These are phyloP conservation scores for Trichoderma sp. DNA, from an alignment of 2,329 filamentous ascomycete species.

Conservation along the genomic window DNA sequence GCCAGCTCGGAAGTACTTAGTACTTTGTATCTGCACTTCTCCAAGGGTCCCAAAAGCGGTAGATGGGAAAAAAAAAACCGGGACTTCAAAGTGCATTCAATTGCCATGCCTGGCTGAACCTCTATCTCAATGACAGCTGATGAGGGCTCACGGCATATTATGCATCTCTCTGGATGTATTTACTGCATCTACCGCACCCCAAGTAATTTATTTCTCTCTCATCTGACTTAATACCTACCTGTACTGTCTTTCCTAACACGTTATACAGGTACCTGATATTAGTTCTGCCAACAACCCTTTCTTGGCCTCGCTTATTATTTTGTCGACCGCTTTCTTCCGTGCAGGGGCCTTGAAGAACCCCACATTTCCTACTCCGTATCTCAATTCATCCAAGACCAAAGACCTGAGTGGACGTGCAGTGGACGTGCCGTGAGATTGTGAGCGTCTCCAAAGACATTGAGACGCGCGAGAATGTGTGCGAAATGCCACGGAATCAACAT, in stretches of 20 bases:
- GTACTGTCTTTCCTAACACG: neutral
- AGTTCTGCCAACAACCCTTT: neutral
- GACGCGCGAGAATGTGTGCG: neutral
- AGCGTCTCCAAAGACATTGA: neutral
- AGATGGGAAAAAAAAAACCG: neutral
- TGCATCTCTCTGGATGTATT: neutral
- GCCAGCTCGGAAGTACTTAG: neutral
- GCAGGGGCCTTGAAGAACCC: neutral
- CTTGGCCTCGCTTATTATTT: neutral
- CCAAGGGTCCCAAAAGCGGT: neutral
- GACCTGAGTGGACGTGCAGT: slow-evolving; percentile 14
- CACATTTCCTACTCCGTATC: slow-evolving; percentile 12
- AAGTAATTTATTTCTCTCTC: neutral
- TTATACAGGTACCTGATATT: neutral
- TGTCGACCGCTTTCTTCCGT: neutral
- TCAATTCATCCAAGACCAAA: slow-evolving; percentile 3
- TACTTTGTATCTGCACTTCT: neutral
- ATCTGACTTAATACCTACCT: neutral
- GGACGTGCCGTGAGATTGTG: slow-evolving; percentile 13
- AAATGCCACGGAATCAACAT: neutral
- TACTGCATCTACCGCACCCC: neutral
- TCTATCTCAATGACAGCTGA: neutral
- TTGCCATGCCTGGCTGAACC: neutral
- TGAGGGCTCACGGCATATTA: neutral
- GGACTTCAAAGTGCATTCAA: neutral